Conservation (phyloP, 2,329 filamentous ascomycete species). For the Trichoderma cornu-damae region DNA sequence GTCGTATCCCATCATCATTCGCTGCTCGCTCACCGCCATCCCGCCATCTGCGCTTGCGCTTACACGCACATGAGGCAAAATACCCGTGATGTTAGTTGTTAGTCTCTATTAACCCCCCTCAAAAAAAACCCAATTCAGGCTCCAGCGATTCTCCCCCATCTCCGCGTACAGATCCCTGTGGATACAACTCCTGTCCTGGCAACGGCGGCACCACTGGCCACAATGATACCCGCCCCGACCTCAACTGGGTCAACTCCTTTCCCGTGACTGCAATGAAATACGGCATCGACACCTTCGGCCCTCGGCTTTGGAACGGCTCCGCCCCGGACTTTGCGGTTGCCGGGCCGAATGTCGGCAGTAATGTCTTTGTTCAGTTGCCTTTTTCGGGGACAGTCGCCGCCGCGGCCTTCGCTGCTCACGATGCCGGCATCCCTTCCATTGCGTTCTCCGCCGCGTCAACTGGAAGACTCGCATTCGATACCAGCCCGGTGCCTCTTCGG, state of each 20-base stretch:
- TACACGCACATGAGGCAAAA: no score
- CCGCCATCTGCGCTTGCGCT: not conserved
- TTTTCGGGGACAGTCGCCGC: constrained; percentile 66
- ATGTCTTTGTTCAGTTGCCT: constrained; percentile 50
- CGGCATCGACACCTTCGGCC: constrained; percentile 15
- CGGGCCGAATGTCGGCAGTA: constrained; percentile 57
- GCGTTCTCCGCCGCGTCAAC: constrained; percentile 58
- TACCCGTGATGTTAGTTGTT: not conserved
- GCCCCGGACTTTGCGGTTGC: constrained; percentile 59
- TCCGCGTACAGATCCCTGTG: constrained; percentile 47
- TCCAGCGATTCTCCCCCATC: constrained; percentile 45
- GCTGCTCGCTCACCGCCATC: not conserved
- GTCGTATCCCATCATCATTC: not conserved
- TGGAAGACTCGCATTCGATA: constrained; percentile 50
- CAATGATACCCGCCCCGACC: constrained; percentile 51
- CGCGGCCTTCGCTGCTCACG: constrained; percentile 51
- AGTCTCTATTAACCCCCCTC: no score
- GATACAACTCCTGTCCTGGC: constrained; percentile 57
- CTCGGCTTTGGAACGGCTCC: constrained; percentile 31
- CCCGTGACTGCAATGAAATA: constrained; percentile 44
- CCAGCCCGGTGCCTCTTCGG: constrained; percentile 46
- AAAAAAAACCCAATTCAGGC: constrained; percentile 38
- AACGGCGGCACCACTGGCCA: constrained; percentile 52
- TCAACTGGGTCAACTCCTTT: constrained; percentile 69
- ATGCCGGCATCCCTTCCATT: constrained; percentile 57